A percentile compares a stretch with the other conserved stretches of the same genome.
phyloP scores from a whole-genome alignment of 73 alveolate species.

The Paramecium pentaurelia region DNA sequence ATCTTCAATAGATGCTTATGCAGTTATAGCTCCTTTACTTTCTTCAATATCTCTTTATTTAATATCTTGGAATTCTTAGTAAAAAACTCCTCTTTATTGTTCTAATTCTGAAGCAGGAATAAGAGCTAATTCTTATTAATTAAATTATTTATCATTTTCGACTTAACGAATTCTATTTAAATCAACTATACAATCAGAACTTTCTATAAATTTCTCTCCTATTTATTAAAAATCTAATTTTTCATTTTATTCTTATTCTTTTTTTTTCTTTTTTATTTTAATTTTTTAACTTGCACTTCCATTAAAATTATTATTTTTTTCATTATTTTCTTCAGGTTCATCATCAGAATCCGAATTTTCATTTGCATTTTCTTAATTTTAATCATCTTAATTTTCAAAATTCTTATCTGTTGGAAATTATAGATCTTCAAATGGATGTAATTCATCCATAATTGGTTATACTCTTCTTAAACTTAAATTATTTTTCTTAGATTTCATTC shows the following conservation, averaged over 20 bases:
- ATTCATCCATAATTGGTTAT: constrained; percentile 13
- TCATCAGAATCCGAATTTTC: neutral
- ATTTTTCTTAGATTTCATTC: neutral
- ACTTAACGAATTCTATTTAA: neutral
- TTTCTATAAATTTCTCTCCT: neutral
- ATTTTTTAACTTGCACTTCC: neutral
- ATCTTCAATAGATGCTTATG: constrained; percentile 3
- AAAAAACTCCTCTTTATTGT: neutral
- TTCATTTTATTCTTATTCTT: neutral
- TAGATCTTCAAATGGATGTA: neutral
- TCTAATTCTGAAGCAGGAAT: neutral
- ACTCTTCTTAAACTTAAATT: neutral
- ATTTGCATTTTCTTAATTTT: neutral
- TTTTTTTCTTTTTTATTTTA: neutral
- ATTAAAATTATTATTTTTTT: neutral
- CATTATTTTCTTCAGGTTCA: neutral
- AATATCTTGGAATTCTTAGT: neutral
- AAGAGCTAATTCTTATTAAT: neutral
- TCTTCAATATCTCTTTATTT: neutral
- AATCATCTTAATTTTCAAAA: neutral
- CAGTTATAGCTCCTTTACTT: neutral
- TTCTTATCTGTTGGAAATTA: neutral
- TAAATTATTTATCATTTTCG: neutral
- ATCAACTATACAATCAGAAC: constrained; percentile 26
- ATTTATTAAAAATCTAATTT: neutral